Evolutionary conservation across 2,329 filamentous ascomycete genomes (phyloP), one percentile per base, ranked within the genome.

Genomic region (Cladosporium sp.): DNA sequence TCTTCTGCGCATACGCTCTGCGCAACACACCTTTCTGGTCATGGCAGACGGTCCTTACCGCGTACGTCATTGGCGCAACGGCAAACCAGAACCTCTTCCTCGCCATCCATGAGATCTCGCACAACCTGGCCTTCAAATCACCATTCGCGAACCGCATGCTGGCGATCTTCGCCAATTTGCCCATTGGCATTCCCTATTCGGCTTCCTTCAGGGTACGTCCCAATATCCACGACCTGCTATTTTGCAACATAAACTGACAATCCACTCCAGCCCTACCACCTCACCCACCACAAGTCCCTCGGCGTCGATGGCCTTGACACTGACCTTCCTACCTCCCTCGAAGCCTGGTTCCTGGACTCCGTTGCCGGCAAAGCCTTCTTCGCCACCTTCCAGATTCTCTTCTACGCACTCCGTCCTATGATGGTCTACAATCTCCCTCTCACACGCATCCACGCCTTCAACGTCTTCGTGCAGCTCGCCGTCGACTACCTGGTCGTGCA

Each of bases 31-130:
- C 91, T 15, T 86, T 97, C 72, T 83, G 93, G 68, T 94, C 90
- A 60, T 89, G 86, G 83, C 85, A 82, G 64, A 97, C 95, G 79
- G 88, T 95, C 81, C 81, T 88, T 58, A 89, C 92, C 0, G 92
- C 90, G 64, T 99, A 99, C 76, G 78, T 96, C 57, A 82, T 99
- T 63, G 94, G 94, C 59, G 94, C 94, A 30, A 97, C 94, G 0
- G 87, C 93, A 57, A 99, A 97, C 80, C 94, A 99, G 81, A 99
- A 99, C 75, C 84, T 97, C 52, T 99, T 99, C 80, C 86, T 99
- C 42, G 92, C 94, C 60, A 99, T 99, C 71, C 94, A 99, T 78
- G 94, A 99, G 77, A 97, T 99, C 74, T 96, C 91, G 15, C 94
- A 99, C 78, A 99, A 99, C 73, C 82, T 99, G 63, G 94, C 93